Base-by-base conservation (phyloP, 2,329 filamentous ascomycete species). In the Colletotrichum sansevieriae region DNA sequence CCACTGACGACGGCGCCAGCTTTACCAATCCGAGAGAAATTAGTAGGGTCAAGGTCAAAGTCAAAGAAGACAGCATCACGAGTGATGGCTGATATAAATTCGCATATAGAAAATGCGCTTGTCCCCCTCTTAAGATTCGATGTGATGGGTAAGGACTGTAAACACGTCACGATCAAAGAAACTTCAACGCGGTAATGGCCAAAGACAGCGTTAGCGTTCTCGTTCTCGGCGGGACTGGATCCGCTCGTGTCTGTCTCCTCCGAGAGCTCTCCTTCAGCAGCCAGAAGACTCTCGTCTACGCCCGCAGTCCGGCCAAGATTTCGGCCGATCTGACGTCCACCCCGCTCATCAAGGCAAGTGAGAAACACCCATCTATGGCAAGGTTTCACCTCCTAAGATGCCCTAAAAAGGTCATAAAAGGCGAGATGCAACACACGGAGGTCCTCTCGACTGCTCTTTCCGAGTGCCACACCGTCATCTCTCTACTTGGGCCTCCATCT, bases 141-240 rank as follows among this genome's bases (percentile, higher is more conserved):
- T 29, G 29, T 29, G 29, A 29, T 29, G 8, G 29, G 8, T 7
- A 9, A 29, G 29, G 9, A 29, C 29, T 29, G 7, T 29, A 29
- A 29, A 8, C 29, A 29, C 29, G 4, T 7, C 29, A 29, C 6
- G 2, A 9, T 8, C 22, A 12, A n/a, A 15, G 15, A 20, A 8
- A 44, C 2, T 8, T 44, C 43, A 44, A 8, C 10, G 12, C 9
- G 9, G 10, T 13, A 12, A 47, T 62, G 49, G n/a, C 49, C 18
- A 54, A 54, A 5, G 22, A 25, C 56, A 64, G 35, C 51, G 62
- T 76, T 15, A 64, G 35, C 51, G 62, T 76, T 15, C 73, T 78
- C 3, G 74, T 78, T 3, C 70, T 79, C 10, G 76, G 77, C 1
- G 76, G 66, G n/a, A 78, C 77, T 1, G 77, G 76, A 3, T 76